Evolutionary conservation across 2,329 filamentous ascomycete genomes (phyloP).

Genomic region (Neopestalotiopsis sp.): DNA sequence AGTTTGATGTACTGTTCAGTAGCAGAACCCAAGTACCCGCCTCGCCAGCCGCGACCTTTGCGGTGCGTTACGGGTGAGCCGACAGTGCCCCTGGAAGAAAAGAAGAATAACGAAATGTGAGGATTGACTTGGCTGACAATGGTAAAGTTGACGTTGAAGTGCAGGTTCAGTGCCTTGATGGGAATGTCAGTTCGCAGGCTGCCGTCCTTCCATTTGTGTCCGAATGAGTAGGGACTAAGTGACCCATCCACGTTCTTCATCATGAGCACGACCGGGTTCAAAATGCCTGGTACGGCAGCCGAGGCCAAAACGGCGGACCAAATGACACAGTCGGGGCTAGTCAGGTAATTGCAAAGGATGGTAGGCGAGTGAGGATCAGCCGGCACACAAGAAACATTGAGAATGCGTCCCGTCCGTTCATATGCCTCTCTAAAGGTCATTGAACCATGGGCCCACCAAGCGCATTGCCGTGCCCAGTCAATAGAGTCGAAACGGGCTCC

Average conservation of each 20-base stretch:
- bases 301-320: slow-evolving; percentile 97
- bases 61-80: slow-evolving; percentile 94
- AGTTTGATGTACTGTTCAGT: slow-evolving; percentile 95
- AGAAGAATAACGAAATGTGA: slow-evolving; percentile 99
- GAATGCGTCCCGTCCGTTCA: slow-evolving; percentile 87
- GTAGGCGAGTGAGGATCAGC: slow-evolving; percentile 92
- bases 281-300: slow-evolving; percentile 91
- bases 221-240: slow-evolving; percentile 90
- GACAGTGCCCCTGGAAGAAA: slow-evolving; percentile 89
- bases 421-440: slow-evolving; percentile 96
- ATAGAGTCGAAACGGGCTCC: slow-evolving; percentile 93
- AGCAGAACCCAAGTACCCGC: slow-evolving; percentile 90
- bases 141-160: slow-evolving; percentile 98
- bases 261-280: slow-evolving; percentile 93
- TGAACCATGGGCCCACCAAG: slow-evolving; percentile 90
- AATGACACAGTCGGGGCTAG: slow-evolving; percentile 94
- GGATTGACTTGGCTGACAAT: slow-evolving; percentile 91
- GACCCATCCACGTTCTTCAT: slow-evolving; percentile 83
- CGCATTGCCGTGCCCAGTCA: slow-evolving; percentile 84
- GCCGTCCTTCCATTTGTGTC: slow-evolving; percentile 99
- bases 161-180: slow-evolving; percentile 88
- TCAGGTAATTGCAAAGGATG: slow-evolving; percentile 94
- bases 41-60: slow-evolving; percentile 91
- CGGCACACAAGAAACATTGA: slow-evolving; percentile 95
- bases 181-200: slow-evolving; percentile 94